Percentiles rank a stretch among this genome's conserved stretches.
These are phyloP conservation scores for Fraxinus latifolia DNA, from an alignment of 305 asterid genomes.

Conservation along the genomic window DNA sequence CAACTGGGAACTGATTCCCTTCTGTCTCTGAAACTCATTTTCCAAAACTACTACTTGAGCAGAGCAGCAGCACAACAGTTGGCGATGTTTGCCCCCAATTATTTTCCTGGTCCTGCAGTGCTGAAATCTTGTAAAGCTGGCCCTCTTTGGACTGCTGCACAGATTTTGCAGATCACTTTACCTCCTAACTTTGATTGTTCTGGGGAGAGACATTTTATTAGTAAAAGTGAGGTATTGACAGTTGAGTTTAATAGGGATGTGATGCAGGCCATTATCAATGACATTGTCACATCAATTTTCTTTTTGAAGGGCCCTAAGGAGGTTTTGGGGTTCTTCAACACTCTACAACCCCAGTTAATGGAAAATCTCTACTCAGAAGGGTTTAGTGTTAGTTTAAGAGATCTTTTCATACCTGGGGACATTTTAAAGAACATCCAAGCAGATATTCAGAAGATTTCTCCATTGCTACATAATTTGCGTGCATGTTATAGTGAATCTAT, in stretches of 20 bases:
- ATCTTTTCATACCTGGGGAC: conserved; percentile 54
- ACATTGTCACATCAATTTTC: conserved; percentile 69
- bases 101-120: conserved; percentile 57
- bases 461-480: conserved; percentile 48
- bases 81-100: conserved; percentile 65
- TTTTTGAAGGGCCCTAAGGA: conserved; percentile 84
- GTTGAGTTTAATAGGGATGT: conserved; percentile 56
- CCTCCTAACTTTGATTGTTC: conserved; percentile 62
- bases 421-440: conserved; percentile 45
- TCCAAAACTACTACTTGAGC: conserved; percentile 44
- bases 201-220: conserved; percentile 61
- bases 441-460: conserved; percentile 45
- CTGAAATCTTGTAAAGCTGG: conserved; percentile 47
- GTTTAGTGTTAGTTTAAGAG: conserved; percentile 72
- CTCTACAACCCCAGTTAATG: conserved; percentile 76
- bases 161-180: conserved; percentile 65
- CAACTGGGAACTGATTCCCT: conserved; percentile 80
- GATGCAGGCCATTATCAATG: conserved; percentile 59
- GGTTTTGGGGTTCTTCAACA: conserved; percentile 65
- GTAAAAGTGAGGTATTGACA: conserved; percentile 51
- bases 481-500: conserved; percentile 53
- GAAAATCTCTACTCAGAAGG: conserved; percentile 70
- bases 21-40: conserved; percentile 63
- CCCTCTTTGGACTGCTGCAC: conserved; percentile 78
- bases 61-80: conserved; percentile 67